Evolutionary conservation across 2,329 filamentous ascomycete species (phyloP).

Genomic region (Hymenoscyphus linearis): DNA sequence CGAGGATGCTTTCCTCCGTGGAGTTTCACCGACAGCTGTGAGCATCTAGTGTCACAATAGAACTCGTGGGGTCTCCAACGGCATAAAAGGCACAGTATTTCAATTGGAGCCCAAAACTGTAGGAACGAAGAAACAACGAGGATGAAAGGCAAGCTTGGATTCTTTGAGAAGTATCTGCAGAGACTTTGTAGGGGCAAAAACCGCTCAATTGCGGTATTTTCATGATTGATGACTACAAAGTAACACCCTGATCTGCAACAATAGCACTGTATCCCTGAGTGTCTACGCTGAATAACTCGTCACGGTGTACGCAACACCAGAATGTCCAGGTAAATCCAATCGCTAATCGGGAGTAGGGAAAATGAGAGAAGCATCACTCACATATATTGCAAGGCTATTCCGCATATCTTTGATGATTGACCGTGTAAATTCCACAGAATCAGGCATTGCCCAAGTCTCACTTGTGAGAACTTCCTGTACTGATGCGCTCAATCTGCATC

Average conservation of each 20-base stretch:
- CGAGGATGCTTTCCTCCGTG: background rate
- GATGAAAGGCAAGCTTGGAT: background rate
- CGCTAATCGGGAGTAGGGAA: background rate
- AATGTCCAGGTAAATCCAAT: background rate
- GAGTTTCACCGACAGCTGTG: background rate
- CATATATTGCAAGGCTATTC: background rate
- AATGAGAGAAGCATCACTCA: background rate
- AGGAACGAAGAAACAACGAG: background rate
- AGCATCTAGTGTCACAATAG: background rate
- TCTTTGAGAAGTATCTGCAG: background rate
- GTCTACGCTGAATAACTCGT: background rate
- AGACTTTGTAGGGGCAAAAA: background rate
- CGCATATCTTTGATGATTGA: background rate
- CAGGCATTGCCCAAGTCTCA: background rate
- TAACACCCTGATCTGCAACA: background rate
- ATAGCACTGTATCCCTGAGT: background rate
- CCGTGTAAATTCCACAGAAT: background rate
- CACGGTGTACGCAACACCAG: background rate
- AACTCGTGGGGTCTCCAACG: background rate
- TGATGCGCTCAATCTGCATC: slow-evolving; percentile 7
- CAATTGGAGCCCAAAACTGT: background rate
- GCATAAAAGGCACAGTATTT: background rate
- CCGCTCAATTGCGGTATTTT: slow-evolving; percentile 1
- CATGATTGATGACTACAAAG: background rate
- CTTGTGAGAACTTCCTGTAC: background rate